phyloP scores from a whole-genome alignment of 306 rosid genomes.

The Psophocarpus tetragonolobus region DNA sequence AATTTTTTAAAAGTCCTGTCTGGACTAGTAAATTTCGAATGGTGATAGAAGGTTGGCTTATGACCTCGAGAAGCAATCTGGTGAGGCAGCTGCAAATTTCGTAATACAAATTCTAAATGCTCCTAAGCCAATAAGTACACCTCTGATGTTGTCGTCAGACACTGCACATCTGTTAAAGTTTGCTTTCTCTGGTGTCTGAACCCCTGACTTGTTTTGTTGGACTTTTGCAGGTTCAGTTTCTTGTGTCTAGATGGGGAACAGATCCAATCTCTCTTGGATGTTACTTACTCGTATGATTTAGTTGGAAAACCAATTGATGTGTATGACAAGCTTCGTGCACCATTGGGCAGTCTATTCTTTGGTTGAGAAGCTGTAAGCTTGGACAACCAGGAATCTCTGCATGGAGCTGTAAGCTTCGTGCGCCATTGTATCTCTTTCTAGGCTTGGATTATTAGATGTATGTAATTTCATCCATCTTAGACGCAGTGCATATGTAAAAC shows the following conservation, averaged over 20 bases:
- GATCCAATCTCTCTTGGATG: conserved; percentile 76
- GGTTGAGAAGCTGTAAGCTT: conserved; percentile 61
- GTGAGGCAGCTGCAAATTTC: conserved; percentile 48
- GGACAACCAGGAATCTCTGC: conserved; percentile 79
- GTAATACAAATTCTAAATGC: conserved; percentile 66
- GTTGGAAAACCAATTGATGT: conserved; percentile 70
- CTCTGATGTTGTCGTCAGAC: not conserved
- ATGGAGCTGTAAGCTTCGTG: too few relatives aligned
- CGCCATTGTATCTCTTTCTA: too few relatives aligned
- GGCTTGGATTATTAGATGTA: too few relatives aligned
- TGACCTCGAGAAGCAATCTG: conserved; percentile 62
- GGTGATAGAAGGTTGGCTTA: conserved; percentile 75
- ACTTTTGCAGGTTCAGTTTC: conserved; percentile 65
- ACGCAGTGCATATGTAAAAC: too few relatives aligned
- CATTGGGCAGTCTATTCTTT: conserved; percentile 58
- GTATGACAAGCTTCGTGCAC: conserved; percentile 73
- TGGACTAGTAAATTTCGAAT: too few relatives aligned
- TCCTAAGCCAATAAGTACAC: conserved; percentile 59
- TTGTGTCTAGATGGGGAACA: conserved; percentile 76
- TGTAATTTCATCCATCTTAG: too few relatives aligned
- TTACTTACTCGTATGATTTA: conserved; percentile 67
- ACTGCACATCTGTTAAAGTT: not conserved
- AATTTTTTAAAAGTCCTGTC: too few relatives aligned
- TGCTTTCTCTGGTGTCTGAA: not conserved
- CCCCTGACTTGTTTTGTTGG: conserved; percentile 23